Evolutionary conservation across 1,284 basidiomycete genomes (phyloP).

Genomic region (Inonotus hispidus): DNA sequence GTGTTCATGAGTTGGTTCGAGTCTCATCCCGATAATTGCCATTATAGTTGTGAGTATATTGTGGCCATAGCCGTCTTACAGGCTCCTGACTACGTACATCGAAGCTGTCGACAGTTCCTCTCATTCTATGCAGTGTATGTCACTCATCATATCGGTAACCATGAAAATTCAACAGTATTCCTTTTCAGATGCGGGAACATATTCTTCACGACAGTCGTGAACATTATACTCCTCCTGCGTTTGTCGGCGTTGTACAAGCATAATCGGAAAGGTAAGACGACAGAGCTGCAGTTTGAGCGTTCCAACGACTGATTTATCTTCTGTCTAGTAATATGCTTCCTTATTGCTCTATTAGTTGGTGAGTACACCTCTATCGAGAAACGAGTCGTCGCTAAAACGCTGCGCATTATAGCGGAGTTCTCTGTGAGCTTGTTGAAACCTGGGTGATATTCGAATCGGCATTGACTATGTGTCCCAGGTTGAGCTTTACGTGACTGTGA

Average conservation of each 20-base stretch:
- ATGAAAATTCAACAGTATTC: background rate
- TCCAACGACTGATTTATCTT: background rate
- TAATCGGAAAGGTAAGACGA: background rate
- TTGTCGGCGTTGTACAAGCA: background rate
- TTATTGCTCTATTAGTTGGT: background rate
- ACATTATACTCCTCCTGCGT: background rate
- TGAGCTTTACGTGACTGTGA: background rate
- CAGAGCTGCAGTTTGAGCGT: background rate
- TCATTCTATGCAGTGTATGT: background rate
- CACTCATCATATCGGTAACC: background rate
- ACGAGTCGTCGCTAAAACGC: too few relatives aligned
- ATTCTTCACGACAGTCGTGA: background rate
- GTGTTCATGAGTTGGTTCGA: background rate
- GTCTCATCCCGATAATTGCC: background rate
- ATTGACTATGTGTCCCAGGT: background rate
- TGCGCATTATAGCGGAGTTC: background rate
- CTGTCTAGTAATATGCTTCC: background rate
- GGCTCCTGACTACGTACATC: background rate
- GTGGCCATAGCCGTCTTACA: background rate
- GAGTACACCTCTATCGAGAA: too few relatives aligned
- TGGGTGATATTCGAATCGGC: background rate
- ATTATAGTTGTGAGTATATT: background rate
- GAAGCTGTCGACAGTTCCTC: background rate
- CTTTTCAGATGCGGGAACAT: background rate
- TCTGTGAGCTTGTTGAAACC: background rate